Base-by-base conservation (phyloP, 176 grass and related monocot genomes). In the Carex cristatella region DNA sequence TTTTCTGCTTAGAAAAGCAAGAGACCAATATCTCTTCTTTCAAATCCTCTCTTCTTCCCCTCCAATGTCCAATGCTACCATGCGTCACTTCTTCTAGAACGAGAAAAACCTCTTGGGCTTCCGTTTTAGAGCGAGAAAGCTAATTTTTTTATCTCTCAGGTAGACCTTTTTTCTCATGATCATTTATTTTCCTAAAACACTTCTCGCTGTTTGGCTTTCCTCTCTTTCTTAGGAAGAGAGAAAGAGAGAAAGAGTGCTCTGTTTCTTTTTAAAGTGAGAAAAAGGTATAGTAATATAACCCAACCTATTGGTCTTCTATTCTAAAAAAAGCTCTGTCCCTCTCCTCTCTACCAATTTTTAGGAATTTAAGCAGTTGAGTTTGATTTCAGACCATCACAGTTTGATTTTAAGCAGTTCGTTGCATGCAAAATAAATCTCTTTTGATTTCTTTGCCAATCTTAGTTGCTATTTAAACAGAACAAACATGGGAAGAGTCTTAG, bases 1-100 rank as follows among this genome's bases (percentile, higher is more conserved):
- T 46, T 10, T 81, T 46, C 79, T 40, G 0, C 38, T 63, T 80
- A 80, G 19, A 74, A 74, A 74, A 80, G 56, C 54, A 80, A 81
- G 33, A 81, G 56, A 81, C 53, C 79, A 62, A 62, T 44, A 65
- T 65, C 59, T 81, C 79, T 63, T 61, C 32, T 65, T 62, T 65
- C 42, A 73, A 11, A 48, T 70, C 78, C 35, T 65, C 61, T 65
- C 31, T 81, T 23, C 79, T 27, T 27, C 79, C 37, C 35, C 33
- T 44, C 53, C 33, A 48, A 65, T 81, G 59, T 46, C 53, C 7
- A 65, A 48, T 81, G 79, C 18, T 81, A 65, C 6, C 79, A 81
- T 81, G 81, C 15, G 11, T 51, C 37, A 37, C 32, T 53, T 83
- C 9, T 31, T 83, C 44, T 83, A 66, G 63, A 83, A 44, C 8